These are phyloP conservation scores for Madurella fahalii DNA, from an alignment of 2,329 filamentous ascomycete genomes.

Conservation along the genomic window DNA sequence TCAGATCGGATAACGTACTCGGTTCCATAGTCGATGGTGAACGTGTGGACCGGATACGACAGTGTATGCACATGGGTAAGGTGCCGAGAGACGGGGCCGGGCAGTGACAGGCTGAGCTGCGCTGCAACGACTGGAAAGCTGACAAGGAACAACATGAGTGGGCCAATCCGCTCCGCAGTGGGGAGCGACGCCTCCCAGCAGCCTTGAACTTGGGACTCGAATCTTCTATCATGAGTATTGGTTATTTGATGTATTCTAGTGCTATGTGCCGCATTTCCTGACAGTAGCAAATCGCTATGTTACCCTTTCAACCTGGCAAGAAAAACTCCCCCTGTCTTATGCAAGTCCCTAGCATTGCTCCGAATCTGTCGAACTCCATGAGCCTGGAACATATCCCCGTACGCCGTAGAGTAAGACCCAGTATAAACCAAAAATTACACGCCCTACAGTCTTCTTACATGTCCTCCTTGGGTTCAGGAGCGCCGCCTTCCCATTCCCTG, in stretches of 20 bases:
- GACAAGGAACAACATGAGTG: too few relatives aligned
- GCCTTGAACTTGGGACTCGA: too few relatives aligned
- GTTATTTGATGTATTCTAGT: neutral
- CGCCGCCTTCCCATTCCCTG: conserved; percentile 18
- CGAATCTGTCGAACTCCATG: neutral
- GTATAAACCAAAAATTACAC: conserved; percentile 2
- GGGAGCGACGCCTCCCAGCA: too few relatives aligned
- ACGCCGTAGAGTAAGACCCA: conserved; percentile 8
- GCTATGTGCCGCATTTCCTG: neutral
- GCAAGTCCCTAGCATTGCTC: conserved; percentile 1
- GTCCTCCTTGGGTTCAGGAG: conserved; percentile 13
- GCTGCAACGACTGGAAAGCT: neutral
- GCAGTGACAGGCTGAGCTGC: neutral
- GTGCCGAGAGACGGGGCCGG: conserved; percentile 7
- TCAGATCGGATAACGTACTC: neutral
- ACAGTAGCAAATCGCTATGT: neutral
- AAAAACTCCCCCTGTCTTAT: neutral
- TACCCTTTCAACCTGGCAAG: neutral
- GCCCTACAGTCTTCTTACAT: conserved; percentile 17
- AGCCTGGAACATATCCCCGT: conserved; percentile 5
- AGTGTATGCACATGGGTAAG: neutral
- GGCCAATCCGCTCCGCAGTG: too few relatives aligned
- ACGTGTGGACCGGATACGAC: neutral
- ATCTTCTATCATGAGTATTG: too few relatives aligned
- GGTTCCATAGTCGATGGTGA: neutral